phyloP scores from a whole-genome alignment of 441 rosid genomes.

The Syzygium malaccense region DNA sequence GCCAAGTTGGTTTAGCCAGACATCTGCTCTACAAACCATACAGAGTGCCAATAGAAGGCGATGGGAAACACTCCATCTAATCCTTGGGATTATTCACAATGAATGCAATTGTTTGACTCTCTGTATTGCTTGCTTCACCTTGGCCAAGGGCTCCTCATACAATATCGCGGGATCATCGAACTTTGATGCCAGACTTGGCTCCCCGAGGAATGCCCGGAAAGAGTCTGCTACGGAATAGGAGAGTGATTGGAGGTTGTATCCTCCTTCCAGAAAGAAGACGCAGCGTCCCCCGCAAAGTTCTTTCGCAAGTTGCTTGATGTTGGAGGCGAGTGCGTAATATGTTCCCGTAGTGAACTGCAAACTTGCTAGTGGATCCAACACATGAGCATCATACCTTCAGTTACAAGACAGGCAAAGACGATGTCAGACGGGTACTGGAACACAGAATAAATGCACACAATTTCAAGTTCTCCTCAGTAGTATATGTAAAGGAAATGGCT shows the following conservation, averaged over 20 bases:
- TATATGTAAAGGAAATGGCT: not conserved
- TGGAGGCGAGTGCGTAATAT: constrained; percentile 67
- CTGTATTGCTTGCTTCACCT: constrained; percentile 67
- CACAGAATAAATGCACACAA: not conserved
- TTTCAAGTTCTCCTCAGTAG: not conserved
- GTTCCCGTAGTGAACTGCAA: constrained; percentile 87
- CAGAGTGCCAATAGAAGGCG: not conserved
- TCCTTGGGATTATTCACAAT: constrained; percentile 22
- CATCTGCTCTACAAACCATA: not conserved
- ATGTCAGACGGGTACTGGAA: not conserved
- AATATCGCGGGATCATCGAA: constrained; percentile 76
- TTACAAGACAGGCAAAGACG: not conserved
- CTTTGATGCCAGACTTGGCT: constrained; percentile 61
- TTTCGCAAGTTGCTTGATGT: constrained; percentile 72
- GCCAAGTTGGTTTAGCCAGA: not conserved
- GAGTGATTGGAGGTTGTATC: constrained; percentile 86
- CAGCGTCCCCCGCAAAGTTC: constrained; percentile 87
- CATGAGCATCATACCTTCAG: constrained; percentile 70
- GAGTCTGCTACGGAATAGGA: constrained; percentile 86
- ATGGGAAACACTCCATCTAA: not conserved
- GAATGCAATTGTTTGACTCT: constrained; percentile 68
- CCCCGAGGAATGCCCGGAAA: constrained; percentile 82
- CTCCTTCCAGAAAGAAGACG: constrained; percentile 90
- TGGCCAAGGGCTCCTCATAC: constrained; percentile 76
- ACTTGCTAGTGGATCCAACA: constrained; percentile 80